Percentiles rank a stretch among this genome's conserved stretches.
Evolutionary conservation across 495 filamentous ascomycete genomes (phyloP).

Genomic region (Monascus purpureus): DNA sequence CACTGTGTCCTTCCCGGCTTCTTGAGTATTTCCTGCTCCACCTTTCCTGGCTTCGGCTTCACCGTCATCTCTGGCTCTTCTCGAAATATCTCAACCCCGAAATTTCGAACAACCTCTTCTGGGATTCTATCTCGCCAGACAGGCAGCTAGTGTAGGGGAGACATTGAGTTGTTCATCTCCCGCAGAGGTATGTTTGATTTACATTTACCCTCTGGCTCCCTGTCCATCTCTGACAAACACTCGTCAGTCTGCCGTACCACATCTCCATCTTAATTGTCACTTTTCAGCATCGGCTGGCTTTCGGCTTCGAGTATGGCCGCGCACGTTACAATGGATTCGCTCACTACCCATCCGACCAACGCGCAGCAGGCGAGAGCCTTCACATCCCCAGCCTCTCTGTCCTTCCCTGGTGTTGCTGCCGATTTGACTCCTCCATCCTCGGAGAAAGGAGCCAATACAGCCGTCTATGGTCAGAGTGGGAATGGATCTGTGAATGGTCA

Average conservation of each 20-base stretch:
- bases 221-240: constrained; percentile 3
- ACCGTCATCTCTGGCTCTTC: constrained; percentile 7
- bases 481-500: constrained; percentile 38
- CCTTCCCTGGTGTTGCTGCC: constrained; percentile 70
- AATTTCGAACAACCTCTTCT: too few relatives aligned
- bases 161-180: constrained; percentile 99
- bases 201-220: constrained; percentile 1
- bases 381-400: constrained; percentile 76
- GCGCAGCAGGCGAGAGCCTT: constrained; percentile 85
- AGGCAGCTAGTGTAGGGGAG: constrained; percentile 54
- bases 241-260: constrained; percentile 2
- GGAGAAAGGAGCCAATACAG: constrained; percentile 42
- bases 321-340: constrained; percentile 57
- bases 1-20: constrained; percentile 27
- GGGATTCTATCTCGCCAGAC: too few relatives aligned
- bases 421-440: constrained; percentile 68
- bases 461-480: constrained; percentile 31
- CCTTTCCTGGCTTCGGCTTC: constrained; percentile 5
- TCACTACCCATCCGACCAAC: constrained; percentile 78
- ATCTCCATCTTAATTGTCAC: constrained; percentile 3
- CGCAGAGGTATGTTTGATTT: constrained; percentile 52
- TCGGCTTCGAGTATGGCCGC: constrained; percentile 9
- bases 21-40: constrained; percentile 3
- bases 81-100: too few relatives aligned
- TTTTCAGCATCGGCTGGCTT: constrained; percentile 11